Percentiles rank a stretch among this genome's conserved stretches.
phyloP scores from a whole-genome alignment of 495 filamentous ascomycete species.

The Penicillium canariense region DNA sequence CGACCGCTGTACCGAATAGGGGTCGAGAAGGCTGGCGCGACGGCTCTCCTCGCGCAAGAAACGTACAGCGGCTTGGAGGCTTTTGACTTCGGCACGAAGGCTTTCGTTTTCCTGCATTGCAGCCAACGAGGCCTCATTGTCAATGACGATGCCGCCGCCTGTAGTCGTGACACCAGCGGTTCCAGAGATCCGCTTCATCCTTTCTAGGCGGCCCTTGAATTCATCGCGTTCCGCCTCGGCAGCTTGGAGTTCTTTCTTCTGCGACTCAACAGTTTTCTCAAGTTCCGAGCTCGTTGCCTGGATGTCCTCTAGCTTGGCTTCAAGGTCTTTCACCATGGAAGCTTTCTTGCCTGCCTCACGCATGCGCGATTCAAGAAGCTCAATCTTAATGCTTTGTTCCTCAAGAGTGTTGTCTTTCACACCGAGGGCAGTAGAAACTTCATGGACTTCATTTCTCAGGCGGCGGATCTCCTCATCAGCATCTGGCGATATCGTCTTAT shows the following conservation, averaged over 20 bases:
- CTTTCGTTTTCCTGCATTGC: conserved; percentile 73
- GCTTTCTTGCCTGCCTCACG: conserved; percentile 53
- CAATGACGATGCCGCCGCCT: conserved; percentile 42
- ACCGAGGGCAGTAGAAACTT: conserved; percentile 57
- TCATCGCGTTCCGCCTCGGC: conserved; percentile 67
- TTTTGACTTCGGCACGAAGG: conserved; percentile 66
- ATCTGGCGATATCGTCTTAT: conserved; percentile 73
- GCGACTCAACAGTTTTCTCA: conserved; percentile 35
- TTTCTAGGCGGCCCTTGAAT: conserved; percentile 69
- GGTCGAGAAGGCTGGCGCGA: conserved; percentile 61
- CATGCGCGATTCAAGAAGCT: conserved; percentile 53
- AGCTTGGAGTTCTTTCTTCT: conserved; percentile 43
- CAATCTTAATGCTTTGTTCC: conserved; percentile 70
- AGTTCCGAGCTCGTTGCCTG: conserved; percentile 40
- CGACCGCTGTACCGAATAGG: conserved; percentile 55
- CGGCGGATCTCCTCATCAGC: conserved; percentile 75
- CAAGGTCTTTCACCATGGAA: conserved; percentile 48
- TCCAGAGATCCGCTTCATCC: conserved; percentile 45
- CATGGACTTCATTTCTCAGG: conserved; percentile 71
- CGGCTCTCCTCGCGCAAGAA: conserved; percentile 76
- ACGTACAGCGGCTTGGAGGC: conserved; percentile 71
- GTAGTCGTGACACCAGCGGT: conserved; percentile 49
- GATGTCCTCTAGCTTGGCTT: conserved; percentile 62
- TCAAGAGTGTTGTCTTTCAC: conserved; percentile 94
- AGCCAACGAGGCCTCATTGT: conserved; percentile 43